Conservation (phyloP, 495 filamentous ascomycete genomes). For the Penicillium coprophilum region DNA sequence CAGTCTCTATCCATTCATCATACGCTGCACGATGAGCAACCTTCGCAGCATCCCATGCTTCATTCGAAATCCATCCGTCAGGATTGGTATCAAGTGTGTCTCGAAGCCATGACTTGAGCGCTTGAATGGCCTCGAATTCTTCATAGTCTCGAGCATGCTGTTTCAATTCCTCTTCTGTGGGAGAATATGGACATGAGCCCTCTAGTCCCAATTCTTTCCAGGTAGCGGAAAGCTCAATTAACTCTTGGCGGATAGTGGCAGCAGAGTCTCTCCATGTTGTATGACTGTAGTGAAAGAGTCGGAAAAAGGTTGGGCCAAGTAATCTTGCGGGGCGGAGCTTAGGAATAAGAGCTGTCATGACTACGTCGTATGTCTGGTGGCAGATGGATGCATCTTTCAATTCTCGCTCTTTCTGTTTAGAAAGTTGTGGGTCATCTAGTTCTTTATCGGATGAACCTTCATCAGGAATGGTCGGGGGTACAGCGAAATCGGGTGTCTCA, state of each 20-base stretch:
- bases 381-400: constrained; percentile 32
- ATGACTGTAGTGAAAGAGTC: constrained; percentile 42
- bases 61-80: constrained; percentile 34
- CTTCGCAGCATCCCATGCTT: constrained; percentile 33
- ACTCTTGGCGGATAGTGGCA: constrained; percentile 35
- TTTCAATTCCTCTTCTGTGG: constrained; percentile 30
- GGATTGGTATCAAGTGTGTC: constrained; percentile 18
- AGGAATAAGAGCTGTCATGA: constrained; percentile 35
- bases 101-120: constrained; percentile 32
- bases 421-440: constrained; percentile 3
- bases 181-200: constrained; percentile 36
- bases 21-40: constrained; percentile 35
- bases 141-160: constrained; percentile 36
- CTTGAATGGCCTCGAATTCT: constrained; percentile 36
- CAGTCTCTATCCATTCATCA: constrained; percentile 34
- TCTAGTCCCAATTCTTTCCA: constrained; percentile 40
- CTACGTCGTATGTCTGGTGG: constrained; percentile 38
- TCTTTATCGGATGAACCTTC: constrained; percentile 18
- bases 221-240: constrained; percentile 35
- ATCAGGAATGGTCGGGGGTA: constrained; percentile 8
- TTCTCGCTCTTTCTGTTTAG: constrained; percentile 16
- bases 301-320: constrained; percentile 38
- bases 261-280: constrained; percentile 45
- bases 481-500: constrained; percentile 41
- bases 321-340: constrained; percentile 35